phyloP scores from a whole-genome alignment of 129 eudicot species.

The Artemisia annua region DNA sequence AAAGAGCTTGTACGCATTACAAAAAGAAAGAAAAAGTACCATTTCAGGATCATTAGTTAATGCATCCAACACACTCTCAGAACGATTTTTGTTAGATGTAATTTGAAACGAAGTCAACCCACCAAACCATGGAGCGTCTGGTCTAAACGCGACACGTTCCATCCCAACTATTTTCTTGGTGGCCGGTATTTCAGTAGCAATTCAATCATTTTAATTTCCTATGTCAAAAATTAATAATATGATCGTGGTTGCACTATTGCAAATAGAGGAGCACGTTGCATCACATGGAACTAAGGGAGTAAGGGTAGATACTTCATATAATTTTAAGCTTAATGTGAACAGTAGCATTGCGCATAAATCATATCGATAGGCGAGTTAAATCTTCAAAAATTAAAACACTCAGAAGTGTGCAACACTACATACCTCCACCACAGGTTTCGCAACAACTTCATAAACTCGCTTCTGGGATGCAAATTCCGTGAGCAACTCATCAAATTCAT shows the following conservation, averaged over 20 bases:
- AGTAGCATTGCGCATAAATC: neutral
- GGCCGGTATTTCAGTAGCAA: too few species aligned
- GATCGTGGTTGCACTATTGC: neutral
- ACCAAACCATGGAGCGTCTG: constrained; percentile 50
- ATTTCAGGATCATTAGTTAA: constrained; percentile 76
- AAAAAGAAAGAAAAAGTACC: constrained; percentile 42
- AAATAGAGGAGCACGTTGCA: neutral
- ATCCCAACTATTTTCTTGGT: too few species aligned
- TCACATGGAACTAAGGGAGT: neutral
- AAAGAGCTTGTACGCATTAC: too few species aligned
- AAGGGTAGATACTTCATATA: neutral
- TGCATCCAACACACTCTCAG: constrained; percentile 71
- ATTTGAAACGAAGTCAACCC: constrained; percentile 94
- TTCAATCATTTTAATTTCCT: neutral
- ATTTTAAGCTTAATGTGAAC: neutral
- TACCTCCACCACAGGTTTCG: constrained; percentile 95
- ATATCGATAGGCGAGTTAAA: neutral
- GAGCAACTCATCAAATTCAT: constrained; percentile 87
- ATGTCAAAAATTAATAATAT: too few species aligned
- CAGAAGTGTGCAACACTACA: constrained; percentile 18
- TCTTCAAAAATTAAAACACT: neutral
- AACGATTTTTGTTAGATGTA: constrained; percentile 72
- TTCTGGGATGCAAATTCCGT: constrained; percentile 82
- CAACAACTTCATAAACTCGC: too few species aligned
- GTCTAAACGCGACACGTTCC: too few species aligned